These are phyloP conservation scores for Corchorus olitorius DNA, from an alignment of 345 rosid genomes.

Conservation along the genomic window DNA sequence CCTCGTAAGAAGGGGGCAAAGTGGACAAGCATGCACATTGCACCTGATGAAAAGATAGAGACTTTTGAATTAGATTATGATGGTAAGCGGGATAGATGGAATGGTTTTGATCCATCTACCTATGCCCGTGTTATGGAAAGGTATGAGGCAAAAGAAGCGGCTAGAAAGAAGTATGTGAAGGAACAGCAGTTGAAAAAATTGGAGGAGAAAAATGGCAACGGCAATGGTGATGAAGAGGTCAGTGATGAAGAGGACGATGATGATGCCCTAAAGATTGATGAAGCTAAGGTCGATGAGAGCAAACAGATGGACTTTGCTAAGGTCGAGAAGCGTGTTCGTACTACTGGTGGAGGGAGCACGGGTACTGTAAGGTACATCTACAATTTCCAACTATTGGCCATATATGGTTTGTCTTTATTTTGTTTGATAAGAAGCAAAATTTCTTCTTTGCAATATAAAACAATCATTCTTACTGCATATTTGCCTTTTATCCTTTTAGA, in stretches of 20 bases:
- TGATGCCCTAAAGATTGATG: constrained; percentile 78
- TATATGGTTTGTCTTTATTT: background rate
- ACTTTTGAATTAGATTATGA: constrained; percentile 84
- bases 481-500: constrained; percentile 28
- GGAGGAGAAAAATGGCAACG: constrained; percentile 72
- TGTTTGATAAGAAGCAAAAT: background rate
- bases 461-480: constrained; percentile 12
- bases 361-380: constrained; percentile 83
- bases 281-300: constrained; percentile 90
- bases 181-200: constrained; percentile 81
- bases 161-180: constrained; percentile 67
- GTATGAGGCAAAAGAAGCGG: constrained; percentile 82
- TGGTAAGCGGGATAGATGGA: constrained; percentile 92
- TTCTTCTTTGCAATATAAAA: constrained; percentile 2
- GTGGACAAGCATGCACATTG: constrained; percentile 73
- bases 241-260: constrained; percentile 79
- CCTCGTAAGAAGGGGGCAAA: constrained; percentile 73
- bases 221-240: constrained; percentile 40
- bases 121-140: constrained; percentile 72
- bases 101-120: constrained; percentile 73
- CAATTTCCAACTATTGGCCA: background rate
- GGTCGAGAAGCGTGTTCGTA: constrained; percentile 97
- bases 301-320: constrained; percentile 96
- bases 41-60: constrained; percentile 85
- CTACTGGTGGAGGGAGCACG: constrained; percentile 96